These are phyloP conservation scores for Circinella minor DNA, from an alignment of 371 early-diverging fungal species.

Conservation along the genomic window DNA sequence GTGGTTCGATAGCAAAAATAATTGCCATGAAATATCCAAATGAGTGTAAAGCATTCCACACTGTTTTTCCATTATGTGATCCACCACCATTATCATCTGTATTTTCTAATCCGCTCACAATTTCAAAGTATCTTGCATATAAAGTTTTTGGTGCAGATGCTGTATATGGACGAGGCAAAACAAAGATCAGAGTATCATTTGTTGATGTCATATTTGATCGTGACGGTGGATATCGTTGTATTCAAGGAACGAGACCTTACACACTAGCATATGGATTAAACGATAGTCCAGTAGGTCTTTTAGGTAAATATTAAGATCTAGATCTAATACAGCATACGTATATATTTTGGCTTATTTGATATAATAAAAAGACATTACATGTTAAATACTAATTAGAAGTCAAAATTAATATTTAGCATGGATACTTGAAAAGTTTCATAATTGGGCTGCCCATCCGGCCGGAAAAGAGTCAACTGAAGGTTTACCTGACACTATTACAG, in stretches of 20 bases:
- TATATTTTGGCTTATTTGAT: too few relatives aligned
- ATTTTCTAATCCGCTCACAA: slow-evolving; percentile 31
- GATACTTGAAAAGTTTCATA: slow-evolving; percentile 69
- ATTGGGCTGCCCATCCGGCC: slow-evolving; percentile 52
- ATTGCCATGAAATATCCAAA: slow-evolving; percentile 43
- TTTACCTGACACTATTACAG: slow-evolving; percentile 49
- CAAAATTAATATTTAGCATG: slow-evolving; percentile 39
- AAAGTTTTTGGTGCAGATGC: slow-evolving; percentile 29
- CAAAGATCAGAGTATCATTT: slow-evolving; percentile 19
- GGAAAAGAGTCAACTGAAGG: slow-evolving; percentile 28
- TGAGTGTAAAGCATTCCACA: slow-evolving; percentile 48
- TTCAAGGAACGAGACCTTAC: slow-evolving; percentile 65
- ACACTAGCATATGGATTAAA: slow-evolving; percentile 63
- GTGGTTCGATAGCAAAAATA: slow-evolving; percentile 46
- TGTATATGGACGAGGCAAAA: slow-evolving; percentile 27
- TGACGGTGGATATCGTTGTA: slow-evolving; percentile 55
- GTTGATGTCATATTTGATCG: slow-evolving; percentile 27
- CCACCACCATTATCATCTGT: slow-evolving; percentile 43
- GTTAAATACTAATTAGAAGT: background rate
- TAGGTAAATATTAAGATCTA: slow-evolving; percentile 7
- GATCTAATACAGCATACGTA: too few relatives aligned
- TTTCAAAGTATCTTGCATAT: slow-evolving; percentile 33
- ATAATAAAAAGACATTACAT: background rate
- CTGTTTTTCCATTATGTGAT: slow-evolving; percentile 41
- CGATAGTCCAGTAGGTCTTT: slow-evolving; percentile 65